phyloP scores from a whole-genome alignment of 208 protist genomes.

The Leishmania arabica region DNA sequence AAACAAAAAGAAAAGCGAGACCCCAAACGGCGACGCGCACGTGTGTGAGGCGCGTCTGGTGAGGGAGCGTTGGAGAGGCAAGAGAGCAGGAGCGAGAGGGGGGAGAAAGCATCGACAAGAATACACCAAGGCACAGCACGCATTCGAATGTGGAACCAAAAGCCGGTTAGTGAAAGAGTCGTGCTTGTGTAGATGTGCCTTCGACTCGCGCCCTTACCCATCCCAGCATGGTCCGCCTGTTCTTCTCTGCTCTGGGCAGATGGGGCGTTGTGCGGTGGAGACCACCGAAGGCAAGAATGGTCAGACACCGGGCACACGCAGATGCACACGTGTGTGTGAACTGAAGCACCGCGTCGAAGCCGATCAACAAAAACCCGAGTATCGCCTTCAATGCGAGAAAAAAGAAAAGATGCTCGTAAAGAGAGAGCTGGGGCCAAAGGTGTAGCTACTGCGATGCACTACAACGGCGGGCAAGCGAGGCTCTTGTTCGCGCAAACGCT shows the following conservation, averaged over 20 bases:
- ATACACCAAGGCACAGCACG: not conserved
- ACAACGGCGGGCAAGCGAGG: not conserved
- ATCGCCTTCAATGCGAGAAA: not conserved
- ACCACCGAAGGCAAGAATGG: not conserved
- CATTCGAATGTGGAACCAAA: not conserved
- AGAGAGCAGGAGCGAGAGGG: not conserved
- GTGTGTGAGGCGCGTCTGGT: not conserved
- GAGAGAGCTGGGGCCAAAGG: not conserved
- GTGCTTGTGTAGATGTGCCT: not conserved
- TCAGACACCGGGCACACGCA: not conserved
- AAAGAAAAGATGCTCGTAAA: not conserved
- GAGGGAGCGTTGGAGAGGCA: not conserved
- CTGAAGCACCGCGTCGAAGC: not conserved
- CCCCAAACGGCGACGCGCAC: not conserved
- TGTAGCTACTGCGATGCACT: not conserved
- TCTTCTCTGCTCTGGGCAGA: not conserved
- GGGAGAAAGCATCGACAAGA: not conserved
- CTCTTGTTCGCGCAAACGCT: not conserved
- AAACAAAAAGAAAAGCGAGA: too few relatives aligned
- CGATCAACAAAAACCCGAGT: not conserved
- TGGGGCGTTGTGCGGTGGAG: not conserved
- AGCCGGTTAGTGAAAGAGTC: not conserved
- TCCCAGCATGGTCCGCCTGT: not conserved
- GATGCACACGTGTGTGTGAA: not conserved
- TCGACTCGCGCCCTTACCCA: not conserved